Conservation (phyloP, 768 basidiomycete genomes). For the Boletus speciosus region DNA sequence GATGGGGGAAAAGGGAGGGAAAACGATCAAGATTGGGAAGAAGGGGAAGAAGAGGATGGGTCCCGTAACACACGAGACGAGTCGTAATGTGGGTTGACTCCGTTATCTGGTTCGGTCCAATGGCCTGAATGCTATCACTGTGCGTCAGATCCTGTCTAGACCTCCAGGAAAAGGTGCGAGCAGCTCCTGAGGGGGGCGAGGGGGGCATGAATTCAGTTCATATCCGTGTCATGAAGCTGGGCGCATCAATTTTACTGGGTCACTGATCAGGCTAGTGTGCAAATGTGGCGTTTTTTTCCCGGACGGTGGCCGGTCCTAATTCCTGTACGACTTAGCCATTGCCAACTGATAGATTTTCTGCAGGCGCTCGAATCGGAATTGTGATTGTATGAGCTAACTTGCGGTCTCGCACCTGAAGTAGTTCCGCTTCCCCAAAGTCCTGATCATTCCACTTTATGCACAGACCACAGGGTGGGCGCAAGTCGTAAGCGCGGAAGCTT, state of each 20-base stretch:
- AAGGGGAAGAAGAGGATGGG: conserved; percentile 34
- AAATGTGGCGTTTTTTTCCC: conserved; percentile 8
- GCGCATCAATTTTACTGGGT: conserved; percentile 15
- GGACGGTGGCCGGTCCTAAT: conserved; percentile 15
- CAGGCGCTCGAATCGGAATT: conserved; percentile 1
- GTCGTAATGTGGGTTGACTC: conserved; percentile 29
- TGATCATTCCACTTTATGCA: conserved; percentile 1
- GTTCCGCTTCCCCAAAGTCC: not conserved
- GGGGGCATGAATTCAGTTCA: conserved; percentile 11
- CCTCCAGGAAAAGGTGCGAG: not conserved
- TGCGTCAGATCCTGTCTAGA: conserved; percentile 6
- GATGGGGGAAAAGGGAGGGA: conserved; percentile 26
- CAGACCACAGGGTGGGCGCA: not conserved
- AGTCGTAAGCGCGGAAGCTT: conserved; percentile 3
- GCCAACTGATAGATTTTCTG: conserved; percentile 6
- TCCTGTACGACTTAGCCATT: conserved; percentile 12
- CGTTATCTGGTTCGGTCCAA: conserved; percentile 12
- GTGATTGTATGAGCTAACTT: conserved; percentile 11
- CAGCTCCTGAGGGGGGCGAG: conserved; percentile 6
- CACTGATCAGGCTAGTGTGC: conserved; percentile 5
- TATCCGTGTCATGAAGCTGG: conserved; percentile 23
- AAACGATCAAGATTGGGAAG: conserved; percentile 21
- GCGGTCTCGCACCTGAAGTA: conserved; percentile 6
- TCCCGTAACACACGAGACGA: conserved; percentile 29
- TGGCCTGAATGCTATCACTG: conserved; percentile 14